phyloP scores from a whole-genome alignment of 176 grass and related monocot species.

The Puccinellia tenuiflora region DNA sequence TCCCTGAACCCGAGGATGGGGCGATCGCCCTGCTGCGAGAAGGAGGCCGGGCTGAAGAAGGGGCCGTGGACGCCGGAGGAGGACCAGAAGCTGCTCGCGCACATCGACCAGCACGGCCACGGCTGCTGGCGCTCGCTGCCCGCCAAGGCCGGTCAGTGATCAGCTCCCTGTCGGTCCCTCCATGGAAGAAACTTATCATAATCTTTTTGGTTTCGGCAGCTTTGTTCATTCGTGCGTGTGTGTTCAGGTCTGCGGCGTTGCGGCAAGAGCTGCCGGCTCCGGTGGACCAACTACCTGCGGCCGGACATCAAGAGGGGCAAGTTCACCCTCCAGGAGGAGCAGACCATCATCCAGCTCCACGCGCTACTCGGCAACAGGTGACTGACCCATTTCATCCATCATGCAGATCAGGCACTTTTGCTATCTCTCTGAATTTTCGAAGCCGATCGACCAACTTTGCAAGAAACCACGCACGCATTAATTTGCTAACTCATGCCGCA shows the following conservation, averaged over 20 bases:
- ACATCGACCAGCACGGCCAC: constrained; percentile 58
- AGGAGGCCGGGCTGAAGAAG: constrained; percentile 79
- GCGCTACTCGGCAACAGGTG: constrained; percentile 77
- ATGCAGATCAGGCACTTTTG: neutral
- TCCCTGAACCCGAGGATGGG: constrained; percentile 37
- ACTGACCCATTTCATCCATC: neutral
- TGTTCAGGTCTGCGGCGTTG: constrained; percentile 54
- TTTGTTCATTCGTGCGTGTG: too few species aligned
- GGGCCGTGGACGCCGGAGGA: constrained; percentile 93
- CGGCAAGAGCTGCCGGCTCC: constrained; percentile 77
- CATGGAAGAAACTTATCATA: too few species aligned
- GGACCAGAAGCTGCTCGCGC: constrained; percentile 84
- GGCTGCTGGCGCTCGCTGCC: constrained; percentile 75
- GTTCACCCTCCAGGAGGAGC: constrained; percentile 72
- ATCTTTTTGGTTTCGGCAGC: too few species aligned
- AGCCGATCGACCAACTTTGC: neutral
- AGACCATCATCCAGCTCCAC: constrained; percentile 78
- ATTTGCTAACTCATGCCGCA: neutral
- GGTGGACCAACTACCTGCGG: constrained; percentile 77
- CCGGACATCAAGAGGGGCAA: constrained; percentile 77
- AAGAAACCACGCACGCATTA: neutral
- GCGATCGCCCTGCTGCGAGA: constrained; percentile 91
- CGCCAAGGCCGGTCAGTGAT: constrained; percentile 40
- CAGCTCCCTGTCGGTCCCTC: too few species aligned
- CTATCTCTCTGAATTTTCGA: neutral